Base-by-base conservation (phyloP, 2,329 filamentous ascomycete genomes). In the Penicillium sp. region DNA sequence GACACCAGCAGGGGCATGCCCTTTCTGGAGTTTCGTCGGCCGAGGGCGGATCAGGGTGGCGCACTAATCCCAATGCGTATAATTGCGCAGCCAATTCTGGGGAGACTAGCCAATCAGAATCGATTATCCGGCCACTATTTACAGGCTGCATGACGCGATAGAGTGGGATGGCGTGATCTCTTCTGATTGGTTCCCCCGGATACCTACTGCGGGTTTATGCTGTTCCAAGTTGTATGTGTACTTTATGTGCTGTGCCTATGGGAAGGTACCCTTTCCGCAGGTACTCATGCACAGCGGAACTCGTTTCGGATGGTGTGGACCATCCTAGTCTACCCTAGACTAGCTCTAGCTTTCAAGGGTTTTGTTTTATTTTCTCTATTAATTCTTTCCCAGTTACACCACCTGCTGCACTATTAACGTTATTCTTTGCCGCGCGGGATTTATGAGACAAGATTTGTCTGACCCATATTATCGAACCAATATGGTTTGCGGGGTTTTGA, bases 141-240 rank as follows among this genome's bases (percentile, higher is more conserved):
- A 56, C 66, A 68, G 61, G 49, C 41, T 70, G 68, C 70, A 73
- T 73, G 69, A 72, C 68, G 70, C 69, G 66, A 73, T 63, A 60
- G 43, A 65, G 59, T 53, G 44, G 55, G 58, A 65, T 67, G 64
- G 65, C 61, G 68, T 70, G 64, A 66, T 70, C 52, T 19, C 17
- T 48, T 58, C 49, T 66, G 53, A 65, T 66, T 66, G 64, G 62
- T 51, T 42, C 50, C 51, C 55, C 45, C 53, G 54, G 58, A 58
- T 41, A 54, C 52, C 47, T 54, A 54, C 63, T 62, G 61, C 62
- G 56, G 51, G 38, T 51, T 39, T 49, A 36, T 31, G 39, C 47
- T 33, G 42, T 52, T 36, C 12, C 5, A 21, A 19, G 12, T 25
- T 39, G 29, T 6, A 49, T 45, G 13, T 27, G n/a, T 27, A 19